Evolutionary conservation across 2,329 filamentous ascomycete genomes (phyloP).

Genomic region (Aspergillus arachidicola): DNA sequence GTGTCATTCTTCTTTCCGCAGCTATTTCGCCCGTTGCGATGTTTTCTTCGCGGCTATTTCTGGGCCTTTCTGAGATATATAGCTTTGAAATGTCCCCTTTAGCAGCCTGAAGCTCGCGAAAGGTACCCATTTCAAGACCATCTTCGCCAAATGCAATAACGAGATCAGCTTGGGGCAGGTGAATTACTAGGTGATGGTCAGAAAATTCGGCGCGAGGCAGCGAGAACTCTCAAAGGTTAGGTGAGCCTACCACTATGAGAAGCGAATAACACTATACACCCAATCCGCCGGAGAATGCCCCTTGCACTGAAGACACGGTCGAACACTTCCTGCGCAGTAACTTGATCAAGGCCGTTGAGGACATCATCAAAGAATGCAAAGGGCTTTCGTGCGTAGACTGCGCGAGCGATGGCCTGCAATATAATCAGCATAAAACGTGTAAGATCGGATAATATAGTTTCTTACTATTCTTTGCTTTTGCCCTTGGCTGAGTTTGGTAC

Average conservation of each 20-base stretch:
- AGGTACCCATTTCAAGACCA: background rate
- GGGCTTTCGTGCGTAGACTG: background rate
- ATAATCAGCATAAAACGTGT: background rate
- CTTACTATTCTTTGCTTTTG: background rate
- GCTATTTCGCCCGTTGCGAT: background rate
- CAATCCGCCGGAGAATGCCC: background rate
- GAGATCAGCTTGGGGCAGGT: background rate
- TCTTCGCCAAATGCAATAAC: background rate
- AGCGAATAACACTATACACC: background rate
- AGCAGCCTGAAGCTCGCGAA: background rate
- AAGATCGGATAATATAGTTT: background rate
- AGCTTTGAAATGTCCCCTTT: background rate
- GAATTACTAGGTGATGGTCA: background rate
- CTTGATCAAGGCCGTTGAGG: background rate
- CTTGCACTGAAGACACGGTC: background rate
- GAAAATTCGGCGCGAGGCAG: too few relatives aligned
- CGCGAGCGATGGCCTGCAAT: background rate
- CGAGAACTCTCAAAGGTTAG: too few relatives aligned
- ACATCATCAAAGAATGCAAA: background rate
- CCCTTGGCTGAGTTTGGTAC: background rate
- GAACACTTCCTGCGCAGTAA: background rate
- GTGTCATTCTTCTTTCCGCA: background rate
- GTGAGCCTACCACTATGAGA: background rate
- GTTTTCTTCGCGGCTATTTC: background rate
- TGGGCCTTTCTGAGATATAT: background rate